Conservation (phyloP, 163 green algal genomes). For the Scenedesmus sp. region DNA sequence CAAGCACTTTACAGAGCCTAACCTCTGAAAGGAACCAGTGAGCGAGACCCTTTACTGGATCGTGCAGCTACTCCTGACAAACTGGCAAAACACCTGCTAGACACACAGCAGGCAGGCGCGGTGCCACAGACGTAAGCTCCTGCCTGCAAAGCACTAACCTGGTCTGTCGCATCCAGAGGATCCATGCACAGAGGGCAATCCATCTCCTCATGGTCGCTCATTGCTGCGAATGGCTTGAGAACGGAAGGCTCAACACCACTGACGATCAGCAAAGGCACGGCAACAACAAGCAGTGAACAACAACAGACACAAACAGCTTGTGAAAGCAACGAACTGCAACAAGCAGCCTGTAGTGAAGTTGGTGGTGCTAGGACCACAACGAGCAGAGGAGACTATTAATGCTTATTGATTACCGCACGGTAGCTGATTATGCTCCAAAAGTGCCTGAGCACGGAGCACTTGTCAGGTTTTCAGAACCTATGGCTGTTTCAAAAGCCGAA, state of each 20-base stretch:
- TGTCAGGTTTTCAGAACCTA: too few species aligned
- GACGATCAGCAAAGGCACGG: neutral
- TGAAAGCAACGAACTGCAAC: neutral
- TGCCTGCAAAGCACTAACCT: constrained; percentile 25
- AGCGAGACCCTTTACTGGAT: neutral
- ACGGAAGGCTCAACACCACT: neutral
- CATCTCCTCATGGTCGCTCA: constrained; percentile 56
- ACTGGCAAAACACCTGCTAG: neutral
- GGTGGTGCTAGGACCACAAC: neutral
- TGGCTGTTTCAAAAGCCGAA: neutral
- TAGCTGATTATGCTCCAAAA: neutral
- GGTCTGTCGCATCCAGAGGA: constrained; percentile 80
- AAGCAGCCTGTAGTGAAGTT: neutral
- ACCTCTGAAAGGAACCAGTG: neutral
- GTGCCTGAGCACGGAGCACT: neutral
- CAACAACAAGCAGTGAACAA: neutral
- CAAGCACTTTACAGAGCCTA: neutral
- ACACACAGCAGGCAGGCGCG: neutral
- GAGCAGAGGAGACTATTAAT: neutral
- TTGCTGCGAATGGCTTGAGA: neutral
- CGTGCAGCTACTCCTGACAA: neutral
- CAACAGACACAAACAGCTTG: neutral
- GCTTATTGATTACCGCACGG: neutral
- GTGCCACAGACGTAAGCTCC: neutral
- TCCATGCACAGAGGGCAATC: constrained; percentile 79